Conservation (phyloP, 2,329 filamentous ascomycete species). For the Corynespora cassiicola region DNA sequence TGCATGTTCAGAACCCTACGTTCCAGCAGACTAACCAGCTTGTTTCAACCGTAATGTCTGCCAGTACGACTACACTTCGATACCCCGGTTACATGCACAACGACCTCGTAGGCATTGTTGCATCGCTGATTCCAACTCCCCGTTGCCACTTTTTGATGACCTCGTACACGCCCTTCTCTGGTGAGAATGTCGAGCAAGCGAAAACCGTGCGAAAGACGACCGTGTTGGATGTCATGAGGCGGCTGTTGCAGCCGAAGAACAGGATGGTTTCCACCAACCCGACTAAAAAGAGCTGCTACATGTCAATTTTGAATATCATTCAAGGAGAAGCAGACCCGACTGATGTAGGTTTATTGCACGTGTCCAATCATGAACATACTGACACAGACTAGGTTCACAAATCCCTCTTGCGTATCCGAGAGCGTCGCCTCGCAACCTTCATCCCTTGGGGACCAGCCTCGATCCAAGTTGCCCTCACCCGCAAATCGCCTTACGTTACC, state of each 20-base stretch:
- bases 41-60: slow-evolving; percentile 96
- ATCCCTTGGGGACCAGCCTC: slow-evolving; percentile 98
- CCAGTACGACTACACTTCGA: slow-evolving; percentile 91
- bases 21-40: slow-evolving; percentile 98
- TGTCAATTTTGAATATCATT: slow-evolving; percentile 98
- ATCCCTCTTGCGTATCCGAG: slow-evolving; percentile 92
- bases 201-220: slow-evolving; percentile 99
- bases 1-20: slow-evolving; percentile 94
- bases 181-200: slow-evolving; percentile 93
- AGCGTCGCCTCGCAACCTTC: slow-evolving; percentile 91
- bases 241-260: slow-evolving; percentile 96
- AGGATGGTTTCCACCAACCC: slow-evolving; percentile 97
- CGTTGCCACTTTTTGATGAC: slow-evolving; percentile 99
- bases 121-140: slow-evolving; percentile 93
- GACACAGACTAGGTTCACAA: slow-evolving; percentile 74
- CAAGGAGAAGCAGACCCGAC: slow-evolving; percentile 98
- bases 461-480: slow-evolving; percentile 95
- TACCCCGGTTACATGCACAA: slow-evolving; percentile 99
- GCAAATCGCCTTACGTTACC: slow-evolving; percentile 93
- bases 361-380: slow-evolving; percentile 7
- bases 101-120: slow-evolving; percentile 94
- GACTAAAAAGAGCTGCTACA: slow-evolving; percentile 97
- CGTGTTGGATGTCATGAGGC: slow-evolving; percentile 95
- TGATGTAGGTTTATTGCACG: slow-evolving; percentile 64
- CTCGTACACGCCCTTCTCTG: slow-evolving; percentile 96